Evolutionary conservation across 768 basidiomycete genomes (phyloP), one percentile per base, ranked within the genome.

Genomic region (Clitopilus passeckerianus): DNA sequence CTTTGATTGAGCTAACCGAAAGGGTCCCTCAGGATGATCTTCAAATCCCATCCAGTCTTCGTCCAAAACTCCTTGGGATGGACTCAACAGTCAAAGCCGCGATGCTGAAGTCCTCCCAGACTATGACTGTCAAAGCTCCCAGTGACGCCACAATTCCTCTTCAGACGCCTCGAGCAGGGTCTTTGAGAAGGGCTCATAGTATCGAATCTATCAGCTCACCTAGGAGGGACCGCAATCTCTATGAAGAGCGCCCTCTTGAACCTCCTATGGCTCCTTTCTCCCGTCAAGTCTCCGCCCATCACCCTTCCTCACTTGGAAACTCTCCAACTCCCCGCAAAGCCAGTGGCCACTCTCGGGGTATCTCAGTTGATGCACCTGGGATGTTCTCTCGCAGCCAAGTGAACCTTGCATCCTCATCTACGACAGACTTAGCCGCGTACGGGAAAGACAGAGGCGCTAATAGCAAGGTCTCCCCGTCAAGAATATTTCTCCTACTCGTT

Each of bases 21-120:
- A 57, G 55, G 60, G 34, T 22, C 10, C 57, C 59, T 12, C 63
- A 95, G 93, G 91, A 95, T 70, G 91, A 93, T 60, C 84, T 95
- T 56, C 93, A 95, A 73, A 93, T 95, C 20, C 93, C 93, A 3
- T 74, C 82, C 6, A 84, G 83, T 2, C 75, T 94, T 22, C 83
- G 93, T 7, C 87, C 86, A 1, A 92, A 93, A 72, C 83, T 95
- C 16, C 77, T 79, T 53, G 85, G 84, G 15, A 91, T 96, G 83
- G 91, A 95, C 59, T 75, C 86, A 0, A 85, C 88, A 0, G 90
- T 96, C 54, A 96, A 96, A 69, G 92, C 90, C 5, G 91, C 90
- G 12, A 95, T 96, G 91, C 77, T 96, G 58, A 93, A 91, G 68
- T 92, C 91, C 0, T 93, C 92, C 0, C 85, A 88, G 30, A 81